Evolutionary conservation across 768 basidiomycete genomes (phyloP), one percentile per base, ranked within the genome.

Genomic region (Amanita rubescens): DNA sequence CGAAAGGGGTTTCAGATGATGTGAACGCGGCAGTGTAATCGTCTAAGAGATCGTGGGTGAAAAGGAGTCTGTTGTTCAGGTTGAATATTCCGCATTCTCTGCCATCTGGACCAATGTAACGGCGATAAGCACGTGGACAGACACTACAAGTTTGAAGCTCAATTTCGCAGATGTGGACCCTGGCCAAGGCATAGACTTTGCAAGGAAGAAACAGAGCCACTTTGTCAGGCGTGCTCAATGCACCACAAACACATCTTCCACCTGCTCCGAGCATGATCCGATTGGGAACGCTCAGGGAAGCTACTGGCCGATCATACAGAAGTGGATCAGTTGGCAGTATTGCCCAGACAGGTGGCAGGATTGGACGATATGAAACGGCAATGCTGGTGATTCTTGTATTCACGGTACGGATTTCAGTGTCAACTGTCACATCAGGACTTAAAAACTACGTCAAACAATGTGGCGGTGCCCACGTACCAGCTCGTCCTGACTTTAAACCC

Each of bases 1-100:
- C 54, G 51, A 73, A 71, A 1, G 69, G 70, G 0, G 64, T 71
- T 57, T 73, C 69, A 1, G 71, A 71, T 9, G 64, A 51, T 15
- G 66, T 68, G 47, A 56, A 71, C 0, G 58, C 55, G 24, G 55
- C 60, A 1, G 67, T 70, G 43, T 69, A 73, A 30, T 67, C 66
- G 30, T 73, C 64, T 3, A 73, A 56, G 2, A 71, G 55, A 10
- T 69, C 61, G 41, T 71, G 68, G 1, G 69, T 56, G 48, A 71
- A 63, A 5, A 71, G 33, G 3, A 55, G 44, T 3, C 41, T 51
- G 55, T 71, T 70, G 43, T 72, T 70, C 34, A 59, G 63, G 54
- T 73, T 73, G 55, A 73, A 70, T 0, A 71, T 6, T 0, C 69
- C 69, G 6, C 59, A 14, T 2, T 59, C 50, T 6, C 53, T 17